phyloP scores from a whole-genome alignment of 495 filamentous ascomycete genomes.

The Aspergillus bridgeri region DNA sequence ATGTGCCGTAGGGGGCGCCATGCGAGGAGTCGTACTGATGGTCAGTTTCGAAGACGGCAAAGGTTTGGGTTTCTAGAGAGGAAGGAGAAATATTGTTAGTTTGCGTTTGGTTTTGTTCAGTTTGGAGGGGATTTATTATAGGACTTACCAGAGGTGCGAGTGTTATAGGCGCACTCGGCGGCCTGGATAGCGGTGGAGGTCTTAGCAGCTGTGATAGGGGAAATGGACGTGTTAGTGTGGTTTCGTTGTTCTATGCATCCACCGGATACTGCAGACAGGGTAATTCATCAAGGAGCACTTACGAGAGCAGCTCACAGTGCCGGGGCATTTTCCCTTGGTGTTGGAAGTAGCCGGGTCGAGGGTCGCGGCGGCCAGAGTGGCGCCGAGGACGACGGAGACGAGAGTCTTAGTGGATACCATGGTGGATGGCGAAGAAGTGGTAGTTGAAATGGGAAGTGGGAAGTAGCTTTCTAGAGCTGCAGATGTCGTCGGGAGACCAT shows the following conservation, averaged over 20 bases:
- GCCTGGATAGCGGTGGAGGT: constrained; percentile 36
- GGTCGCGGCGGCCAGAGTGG: constrained; percentile 21
- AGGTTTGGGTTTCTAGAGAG: constrained; percentile 33
- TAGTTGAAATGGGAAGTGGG: background rate
- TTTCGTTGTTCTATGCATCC: too few species aligned
- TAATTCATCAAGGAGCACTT: too few species aligned
- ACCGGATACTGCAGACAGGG: background rate
- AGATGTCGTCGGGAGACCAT: background rate
- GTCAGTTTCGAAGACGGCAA: constrained; percentile 34
- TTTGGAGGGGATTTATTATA: too few species aligned
- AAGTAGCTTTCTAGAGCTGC: background rate
- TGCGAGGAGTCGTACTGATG: constrained; percentile 31
- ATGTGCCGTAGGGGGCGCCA: constrained; percentile 37
- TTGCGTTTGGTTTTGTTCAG: too few species aligned
- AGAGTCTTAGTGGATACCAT: constrained; percentile 22
- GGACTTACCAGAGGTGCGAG: constrained; percentile 22
- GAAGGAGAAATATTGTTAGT: too few species aligned
- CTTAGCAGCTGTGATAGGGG: constrained; percentile 22
- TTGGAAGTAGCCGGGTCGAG: constrained; percentile 28
- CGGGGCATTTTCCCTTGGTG: constrained; percentile 31
- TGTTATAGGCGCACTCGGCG: constrained; percentile 40
- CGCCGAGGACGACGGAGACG: constrained; percentile 12
- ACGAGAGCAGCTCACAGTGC: constrained; percentile 24
- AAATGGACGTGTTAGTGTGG: background rate
- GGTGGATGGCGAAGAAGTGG: constrained; percentile 1